phyloP scores from a whole-genome alignment of 2,329 filamentous ascomycete species.

The Epichloe bromicola region DNA sequence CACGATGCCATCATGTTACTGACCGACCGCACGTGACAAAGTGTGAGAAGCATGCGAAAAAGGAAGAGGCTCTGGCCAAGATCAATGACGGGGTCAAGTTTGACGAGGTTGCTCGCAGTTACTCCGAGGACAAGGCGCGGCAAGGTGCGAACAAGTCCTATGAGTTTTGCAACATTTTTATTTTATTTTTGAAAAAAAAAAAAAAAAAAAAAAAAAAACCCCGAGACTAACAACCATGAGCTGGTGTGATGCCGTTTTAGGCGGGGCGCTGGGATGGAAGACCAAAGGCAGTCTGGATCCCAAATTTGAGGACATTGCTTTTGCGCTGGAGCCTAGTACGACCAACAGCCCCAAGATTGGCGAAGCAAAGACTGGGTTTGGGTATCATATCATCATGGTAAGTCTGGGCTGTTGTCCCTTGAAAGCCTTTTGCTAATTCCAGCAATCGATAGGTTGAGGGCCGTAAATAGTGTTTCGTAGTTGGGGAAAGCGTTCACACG shows the following conservation, averaged over 20 bases:
- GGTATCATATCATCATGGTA: conserved; percentile 74
- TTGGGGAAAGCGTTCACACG: too few relatives aligned
- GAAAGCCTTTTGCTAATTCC: neutral
- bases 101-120: conserved; percentile 59
- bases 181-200: neutral
- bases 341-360: conserved; percentile 50
- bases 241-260: conserved; percentile 22
- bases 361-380: conserved; percentile 61
- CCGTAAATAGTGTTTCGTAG: conserved; percentile 19
- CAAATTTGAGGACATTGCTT: conserved; percentile 62
- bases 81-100: conserved; percentile 56
- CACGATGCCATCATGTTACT: too few relatives aligned
- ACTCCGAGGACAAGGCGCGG: conserved; percentile 65
- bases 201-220: neutral
- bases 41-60: conserved; percentile 67
- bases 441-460: conserved; percentile 23
- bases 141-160: conserved; percentile 30
- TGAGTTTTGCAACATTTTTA: neutral
- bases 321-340: conserved; percentile 52
- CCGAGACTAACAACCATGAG: neutral
- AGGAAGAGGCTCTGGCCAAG: conserved; percentile 61
- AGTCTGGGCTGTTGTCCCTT: conserved; percentile 6
- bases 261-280: conserved; percentile 63
- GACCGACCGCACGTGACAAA: conserved; percentile 25
- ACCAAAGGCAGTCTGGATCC: conserved; percentile 52